Evolutionary conservation across 306 rosid species (phyloP).

Genomic region (Vigna angularis): DNA sequence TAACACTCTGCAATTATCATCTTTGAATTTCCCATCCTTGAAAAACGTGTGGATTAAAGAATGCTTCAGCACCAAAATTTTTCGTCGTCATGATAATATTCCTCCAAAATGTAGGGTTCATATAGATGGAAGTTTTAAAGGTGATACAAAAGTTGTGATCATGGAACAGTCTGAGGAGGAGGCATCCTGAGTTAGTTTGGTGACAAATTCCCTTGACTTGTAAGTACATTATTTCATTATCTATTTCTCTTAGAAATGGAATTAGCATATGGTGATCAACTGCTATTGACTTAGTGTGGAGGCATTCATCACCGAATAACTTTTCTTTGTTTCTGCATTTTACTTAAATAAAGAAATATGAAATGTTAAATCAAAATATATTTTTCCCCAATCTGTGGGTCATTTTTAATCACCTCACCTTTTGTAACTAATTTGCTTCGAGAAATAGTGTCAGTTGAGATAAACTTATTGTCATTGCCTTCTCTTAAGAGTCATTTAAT

Average conservation of each 20-base stretch:
- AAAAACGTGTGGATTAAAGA: background rate
- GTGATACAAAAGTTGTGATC: background rate
- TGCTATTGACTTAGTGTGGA: background rate
- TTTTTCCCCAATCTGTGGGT: background rate
- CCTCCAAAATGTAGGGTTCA: background rate
- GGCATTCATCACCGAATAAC: background rate
- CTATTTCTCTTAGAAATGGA: background rate
- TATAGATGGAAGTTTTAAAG: background rate
- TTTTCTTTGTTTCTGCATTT: background rate
- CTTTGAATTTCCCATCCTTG: conserved; percentile 29
- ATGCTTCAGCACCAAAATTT: background rate
- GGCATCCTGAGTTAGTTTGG: background rate
- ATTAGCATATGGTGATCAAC: background rate
- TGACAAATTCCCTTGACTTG: background rate
- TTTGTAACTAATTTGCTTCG: background rate
- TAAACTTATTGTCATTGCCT: background rate
- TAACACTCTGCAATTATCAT: too few relatives aligned
- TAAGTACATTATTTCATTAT: background rate
- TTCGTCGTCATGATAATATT: background rate
- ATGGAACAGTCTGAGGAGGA: background rate
- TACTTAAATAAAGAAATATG: background rate
- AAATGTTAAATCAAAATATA: background rate
- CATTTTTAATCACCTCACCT: background rate
- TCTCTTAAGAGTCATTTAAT: too few relatives aligned
- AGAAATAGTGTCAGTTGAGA: background rate